Evolutionary conservation across 768 basidiomycete species (phyloP), one percentile per base, ranked within the genome.

Genomic region (Paxillus involutus): DNA sequence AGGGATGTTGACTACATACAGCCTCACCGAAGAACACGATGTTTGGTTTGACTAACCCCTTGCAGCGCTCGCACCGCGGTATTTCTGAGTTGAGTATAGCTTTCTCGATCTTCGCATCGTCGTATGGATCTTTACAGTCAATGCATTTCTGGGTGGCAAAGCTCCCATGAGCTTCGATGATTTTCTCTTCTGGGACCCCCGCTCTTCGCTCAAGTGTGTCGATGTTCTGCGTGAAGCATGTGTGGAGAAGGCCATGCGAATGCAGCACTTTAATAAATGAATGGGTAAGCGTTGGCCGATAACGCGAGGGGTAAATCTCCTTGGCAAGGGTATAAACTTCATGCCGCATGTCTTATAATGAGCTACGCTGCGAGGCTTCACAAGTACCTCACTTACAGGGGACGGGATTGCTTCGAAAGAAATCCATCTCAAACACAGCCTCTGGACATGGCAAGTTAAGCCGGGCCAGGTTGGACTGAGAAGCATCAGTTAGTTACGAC

Each of bases 111-210:
- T 83, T 81, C 6, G 80, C 81, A 46, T 80, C 80, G 39, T 85
- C 83, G 57, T 80, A 92, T 0, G 75, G 64, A 2, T 66, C 63
- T 43, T 75, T 58, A 68, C 97, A 99, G 7, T 83, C 75, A 14
- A 98, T 83, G 60, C 97, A 99, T 48, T 83, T 77, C 51, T 96
- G 91, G 2, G 77, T 73, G 0, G 96, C 96, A 60, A 98, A 99
- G 60, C 91, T 94, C 3, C 96, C 97, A 64, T 99, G 97, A 0
- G 97, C 97, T 73, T 98, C 96, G 45, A 98, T 79, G 56, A 98
- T 85, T 66, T 84, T 84, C 32, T 80, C 71, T 1, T 70, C 77
- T 0, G 89, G 84, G 0, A 97, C 80, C 6, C 91, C 91, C 0
- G 93, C 91, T 6, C 84, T 79, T 2, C 90, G 80, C 66, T 98